phyloP scores from a whole-genome alignment of 106 monocot species.

The Acorus calamus region DNA sequence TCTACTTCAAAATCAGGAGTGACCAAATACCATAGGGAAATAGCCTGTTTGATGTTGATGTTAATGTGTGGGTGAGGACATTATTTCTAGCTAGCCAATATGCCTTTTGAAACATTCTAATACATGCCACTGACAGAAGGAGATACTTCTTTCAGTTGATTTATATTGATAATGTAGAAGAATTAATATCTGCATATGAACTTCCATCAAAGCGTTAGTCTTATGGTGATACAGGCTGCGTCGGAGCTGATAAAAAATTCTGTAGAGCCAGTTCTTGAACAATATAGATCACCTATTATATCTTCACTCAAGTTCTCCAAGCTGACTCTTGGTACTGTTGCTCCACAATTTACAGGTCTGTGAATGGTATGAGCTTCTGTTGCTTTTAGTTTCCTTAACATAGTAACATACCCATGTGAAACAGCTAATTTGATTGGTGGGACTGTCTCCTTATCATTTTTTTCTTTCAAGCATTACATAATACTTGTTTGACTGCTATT shows the following conservation, averaged over 20 bases:
- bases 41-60: no score
- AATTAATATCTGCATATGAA: not conserved
- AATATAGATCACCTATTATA: conserved; percentile 62
- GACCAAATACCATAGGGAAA: no score
- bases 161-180: not conserved
- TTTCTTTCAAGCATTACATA: no score
- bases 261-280: conserved; percentile 85
- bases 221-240: conserved; percentile 60
- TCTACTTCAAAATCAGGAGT: no score
- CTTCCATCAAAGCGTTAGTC: conserved; percentile 7
- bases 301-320: conserved; percentile 81
- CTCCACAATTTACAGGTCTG: conserved; percentile 94
- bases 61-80: no score
- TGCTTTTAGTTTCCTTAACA: no score
- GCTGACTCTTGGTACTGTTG: conserved; percentile 92
- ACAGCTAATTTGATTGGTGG: no score
- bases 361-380: not conserved
- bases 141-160: not conserved
- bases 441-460: no score
- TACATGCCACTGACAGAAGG: not conserved
- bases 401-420: no score
- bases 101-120: no score
- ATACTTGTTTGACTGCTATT: no score
- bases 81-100: no score
- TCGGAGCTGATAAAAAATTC: conserved; percentile 82